phyloP scores from a whole-genome alignment of 345 rosid genomes.

The Clausena lansium region DNA sequence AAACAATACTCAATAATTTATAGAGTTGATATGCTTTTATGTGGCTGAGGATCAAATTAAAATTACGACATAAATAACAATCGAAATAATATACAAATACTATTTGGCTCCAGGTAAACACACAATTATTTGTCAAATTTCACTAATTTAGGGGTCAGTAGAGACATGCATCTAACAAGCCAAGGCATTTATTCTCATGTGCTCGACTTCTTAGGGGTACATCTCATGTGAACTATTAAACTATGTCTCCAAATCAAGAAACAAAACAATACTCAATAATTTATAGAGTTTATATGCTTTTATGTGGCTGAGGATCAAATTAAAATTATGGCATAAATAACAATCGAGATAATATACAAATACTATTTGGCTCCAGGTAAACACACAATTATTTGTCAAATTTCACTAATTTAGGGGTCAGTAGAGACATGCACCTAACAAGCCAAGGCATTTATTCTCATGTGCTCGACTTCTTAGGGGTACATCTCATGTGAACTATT shows the following conservation, averaged over 20 bases:
- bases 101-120: too few species aligned
- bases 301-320: not conserved
- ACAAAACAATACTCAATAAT: not conserved
- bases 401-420: not conserved
- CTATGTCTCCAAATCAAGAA: not conserved
- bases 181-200: not conserved
- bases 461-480: not conserved
- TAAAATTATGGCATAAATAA: not conserved
- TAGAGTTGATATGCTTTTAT: not conserved
- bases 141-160: not conserved
- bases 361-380: too few species aligned
- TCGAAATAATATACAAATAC: not conserved
- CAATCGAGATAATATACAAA: not conserved
- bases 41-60: not conserved
- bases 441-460: not conserved
- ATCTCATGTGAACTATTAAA: not conserved
- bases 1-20: not conserved
- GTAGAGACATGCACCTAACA: not conserved
- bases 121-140: not conserved
- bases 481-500: not conserved
- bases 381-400: not conserved
- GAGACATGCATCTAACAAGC: not conserved
- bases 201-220: not conserved
- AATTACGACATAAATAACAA: not conserved
- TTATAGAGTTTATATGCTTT: not conserved